Evolutionary conservation across 129 eudicot species (phyloP), one percentile per base, ranked within the genome.

Genomic region (sunflower (Helianthus annuus)): DNA sequence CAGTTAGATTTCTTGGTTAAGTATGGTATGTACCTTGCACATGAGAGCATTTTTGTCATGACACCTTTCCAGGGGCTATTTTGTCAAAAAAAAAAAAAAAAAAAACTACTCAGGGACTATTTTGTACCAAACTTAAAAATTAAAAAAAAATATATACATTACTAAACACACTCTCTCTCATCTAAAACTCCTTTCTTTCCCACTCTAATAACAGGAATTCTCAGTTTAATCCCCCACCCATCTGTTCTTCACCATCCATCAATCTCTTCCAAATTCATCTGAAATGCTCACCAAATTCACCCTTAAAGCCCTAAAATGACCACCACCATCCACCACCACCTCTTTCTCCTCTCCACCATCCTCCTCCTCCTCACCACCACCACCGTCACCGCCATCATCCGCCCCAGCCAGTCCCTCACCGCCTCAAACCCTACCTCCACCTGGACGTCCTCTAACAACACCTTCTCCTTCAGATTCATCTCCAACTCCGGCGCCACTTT

Each of bases 381-480:
- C 29, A 76, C 40, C 77, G 17, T 74, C 29, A 78, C 85, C 72
- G 86, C 79, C 10, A 81, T 69, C 44, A 76, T 93, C 64, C 69
- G 34, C 0, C 88, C 81, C 29, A 76, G 81, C 34, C 74, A 87
- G 19, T 61, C 84, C 60, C 81, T 89, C 69, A 82, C 79, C 69
- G 87, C 97, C 70, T 55, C 88, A 36, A 74, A 80, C 73, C 83
- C 90, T 29, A 69, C 55, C 69, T 76, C 68, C 22, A 63, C 9
- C 19, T 93, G 98, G 98, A 7, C 52, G 4, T 90, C 96, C 3
- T 89, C 98, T 5, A 80, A 84, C 67, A 52, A 44, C 45, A 78
- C 88, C 61, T 92, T 85, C 88, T 44, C 85, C 44, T 73, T 93
- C 49, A 17, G 73, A 49, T 93, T 93, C 87, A 68, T 89, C 54